Percentiles rank a stretch among this genome's conserved stretches.
Evolutionary conservation across 805 yeast genomes (phyloP).

Genomic region (Debaryomyces tyrocola): DNA sequence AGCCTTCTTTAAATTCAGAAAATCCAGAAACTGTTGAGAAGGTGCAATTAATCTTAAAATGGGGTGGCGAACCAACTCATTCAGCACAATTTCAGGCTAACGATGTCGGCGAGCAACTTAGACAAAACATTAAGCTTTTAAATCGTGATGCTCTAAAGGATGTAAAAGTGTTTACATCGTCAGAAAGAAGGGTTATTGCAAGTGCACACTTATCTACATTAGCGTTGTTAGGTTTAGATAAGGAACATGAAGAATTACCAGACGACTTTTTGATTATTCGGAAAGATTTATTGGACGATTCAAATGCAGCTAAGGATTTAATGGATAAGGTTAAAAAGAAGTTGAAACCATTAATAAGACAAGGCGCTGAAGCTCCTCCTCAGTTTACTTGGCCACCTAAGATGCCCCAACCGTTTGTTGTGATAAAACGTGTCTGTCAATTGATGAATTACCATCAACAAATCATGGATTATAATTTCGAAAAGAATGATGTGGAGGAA

Average conservation of each 20-base stretch:
- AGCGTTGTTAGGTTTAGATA: conserved; percentile 69
- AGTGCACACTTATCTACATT: conserved; percentile 87
- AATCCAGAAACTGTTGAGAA: conserved; percentile 76
- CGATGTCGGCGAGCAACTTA: conserved; percentile 92
- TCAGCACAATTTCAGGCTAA: conserved; percentile 92
- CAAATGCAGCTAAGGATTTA: conserved; percentile 95
- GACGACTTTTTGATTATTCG: conserved; percentile 79
- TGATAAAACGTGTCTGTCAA: conserved; percentile 90
- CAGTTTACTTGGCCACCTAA: conserved; percentile 99
- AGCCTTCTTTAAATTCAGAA: conserved; percentile 73
- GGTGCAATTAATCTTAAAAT: conserved; percentile 91
- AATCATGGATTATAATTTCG: conserved; percentile 80
- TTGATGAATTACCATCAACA: conserved; percentile 88
- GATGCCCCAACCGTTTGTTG: conserved; percentile 96
- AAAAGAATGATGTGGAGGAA: conserved; percentile 57
- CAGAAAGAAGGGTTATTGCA: conserved; percentile 92
- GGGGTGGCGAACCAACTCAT: conserved; percentile 99
- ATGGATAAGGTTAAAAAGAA: conserved; percentile 98
- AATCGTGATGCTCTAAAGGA: conserved; percentile 83
- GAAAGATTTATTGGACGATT: conserved; percentile 90
- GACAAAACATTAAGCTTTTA: conserved; percentile 85
- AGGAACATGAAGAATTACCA: conserved; percentile 49
- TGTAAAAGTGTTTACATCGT: conserved; percentile 83
- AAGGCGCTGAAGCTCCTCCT: conserved; percentile 95
- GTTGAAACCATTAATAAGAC: conserved; percentile 88